Evolutionary conservation across 176 grass and related monocot species (phyloP).

Genomic region (Alopecurus myosuroides): DNA sequence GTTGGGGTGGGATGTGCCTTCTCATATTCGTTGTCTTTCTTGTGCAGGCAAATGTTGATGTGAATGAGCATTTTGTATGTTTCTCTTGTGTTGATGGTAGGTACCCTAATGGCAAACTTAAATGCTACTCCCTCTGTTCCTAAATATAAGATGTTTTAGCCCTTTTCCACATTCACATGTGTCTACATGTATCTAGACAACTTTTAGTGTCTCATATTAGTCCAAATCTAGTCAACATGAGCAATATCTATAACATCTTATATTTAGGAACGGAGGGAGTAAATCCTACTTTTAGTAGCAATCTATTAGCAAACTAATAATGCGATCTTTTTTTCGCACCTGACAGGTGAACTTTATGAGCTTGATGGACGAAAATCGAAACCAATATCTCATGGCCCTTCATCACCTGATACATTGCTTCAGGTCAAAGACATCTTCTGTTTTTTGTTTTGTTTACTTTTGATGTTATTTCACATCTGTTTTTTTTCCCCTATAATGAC

Average conservation of each 20-base stretch:
- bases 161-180: too few species aligned
- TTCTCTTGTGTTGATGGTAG: constrained; percentile 97
- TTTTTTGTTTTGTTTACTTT: not conserved
- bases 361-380: constrained; percentile 86
- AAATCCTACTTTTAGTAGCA: not conserved
- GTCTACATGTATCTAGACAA: too few species aligned
- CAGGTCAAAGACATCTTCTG: constrained; percentile 46
- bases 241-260: too few species aligned
- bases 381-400: constrained; percentile 65
- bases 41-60: constrained; percentile 65
- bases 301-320: not conserved
- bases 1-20: not conserved
- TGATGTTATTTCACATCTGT: not conserved
- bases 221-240: too few species aligned
- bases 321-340: not conserved
- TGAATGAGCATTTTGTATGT: constrained; percentile 91
- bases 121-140: too few species aligned
- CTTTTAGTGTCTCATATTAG: too few species aligned
- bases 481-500: not conserved
- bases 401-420: constrained; percentile 72
- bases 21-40: constrained; percentile 1
- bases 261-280: too few species aligned
- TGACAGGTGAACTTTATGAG: constrained; percentile 90
- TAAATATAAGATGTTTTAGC: too few species aligned
- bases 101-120: not conserved